A percentile compares a stretch with the other conserved stretches of the same genome.
These are phyloP conservation scores for Suillus subaureus DNA, from an alignment of 768 basidiomycete species.

Conservation along the genomic window DNA sequence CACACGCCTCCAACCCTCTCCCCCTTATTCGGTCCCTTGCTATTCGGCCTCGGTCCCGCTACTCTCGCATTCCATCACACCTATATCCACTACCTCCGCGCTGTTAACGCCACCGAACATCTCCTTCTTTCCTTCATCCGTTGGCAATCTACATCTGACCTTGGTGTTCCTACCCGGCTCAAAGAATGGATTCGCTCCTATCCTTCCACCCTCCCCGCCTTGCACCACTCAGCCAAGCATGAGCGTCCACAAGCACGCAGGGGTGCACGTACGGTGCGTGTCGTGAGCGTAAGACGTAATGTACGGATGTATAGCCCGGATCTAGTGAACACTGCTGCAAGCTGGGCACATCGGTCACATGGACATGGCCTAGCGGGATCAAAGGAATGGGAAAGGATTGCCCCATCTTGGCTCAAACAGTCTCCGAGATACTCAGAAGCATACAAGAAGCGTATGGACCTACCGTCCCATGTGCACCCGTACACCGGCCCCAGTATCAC, in stretches of 20 bases:
- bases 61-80: slow-evolving; percentile 55
- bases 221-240: slow-evolving; percentile 50
- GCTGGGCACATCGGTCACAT: slow-evolving; percentile 46
- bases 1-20: slow-evolving; percentile 91
- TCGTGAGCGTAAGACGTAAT: slow-evolving; percentile 76
- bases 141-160: slow-evolving; percentile 51
- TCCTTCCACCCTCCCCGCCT: slow-evolving; percentile 72
- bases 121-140: slow-evolving; percentile 89
- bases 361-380: slow-evolving; percentile 50
- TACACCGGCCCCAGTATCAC: slow-evolving; percentile 32
- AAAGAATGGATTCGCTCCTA: slow-evolving; percentile 93
- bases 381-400: slow-evolving; percentile 79
- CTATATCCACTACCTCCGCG: slow-evolving; percentile 74
- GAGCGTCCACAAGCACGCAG: slow-evolving; percentile 65
- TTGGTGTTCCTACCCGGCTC: slow-evolving; percentile 81
- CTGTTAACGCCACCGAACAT: slow-evolving; percentile 89
- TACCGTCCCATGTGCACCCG: slow-evolving; percentile 63
- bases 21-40: slow-evolving; percentile 83
- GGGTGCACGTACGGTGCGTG: slow-evolving; percentile 76
- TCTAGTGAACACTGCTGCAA: slow-evolving; percentile 65
- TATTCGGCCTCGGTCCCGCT: slow-evolving; percentile 77
- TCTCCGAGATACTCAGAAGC: slow-evolving; percentile 72
- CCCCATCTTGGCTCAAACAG: slow-evolving; percentile 60
- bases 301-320: slow-evolving; percentile 89
- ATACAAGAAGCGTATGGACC: slow-evolving; percentile 77